Base-by-base conservation (phyloP, 1,139 yeast genomes). In the Candida buenavistaensis region DNA sequence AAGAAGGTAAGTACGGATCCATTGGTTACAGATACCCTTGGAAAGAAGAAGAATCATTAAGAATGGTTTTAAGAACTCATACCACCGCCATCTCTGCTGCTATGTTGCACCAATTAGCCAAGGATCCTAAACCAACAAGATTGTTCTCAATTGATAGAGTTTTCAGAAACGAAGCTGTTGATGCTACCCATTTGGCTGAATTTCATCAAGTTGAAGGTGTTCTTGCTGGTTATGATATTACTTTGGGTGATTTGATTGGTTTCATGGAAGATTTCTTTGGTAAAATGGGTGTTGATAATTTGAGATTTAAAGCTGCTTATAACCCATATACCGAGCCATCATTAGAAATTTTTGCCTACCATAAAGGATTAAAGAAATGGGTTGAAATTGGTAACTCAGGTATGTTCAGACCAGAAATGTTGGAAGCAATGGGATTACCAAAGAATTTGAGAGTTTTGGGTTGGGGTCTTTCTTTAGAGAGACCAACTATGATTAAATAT, bases 201-300 rank as follows among this genome's bases (percentile, higher is more conserved):
- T 94, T 94, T 75, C 97, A 92, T 67, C 99, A 94, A 71, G 95
- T 94, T 44, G 99, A 94, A 70, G 99, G 99, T 70, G 98, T 94
- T 38, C 75, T 94, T 61, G 98, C 97, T 24, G 98, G 95, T 57
- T 90, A 88, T 66, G 86, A 89, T 63, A 72, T 92, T 54, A 90
- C 98, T 14, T 72, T 94, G 51, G 98, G 98, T 44, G 97, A 90
- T 59, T 75, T 94, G 63, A 94, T 94, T 64, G 96, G 97, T 28
- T 94, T 94, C 78, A 90, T 94, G 98, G 94, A 92, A 65, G 88
- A 84, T 56, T 94, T 92, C 78, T 94, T 94, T 65, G 80, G 81
- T 41, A 87, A 88, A 69, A 94, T 94, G 98, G 98, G 98, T 58
- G 97, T 92, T 43, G 80, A 83, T 51, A 83, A 89, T 46, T 78